These are phyloP conservation scores for Bullera alba DNA, from an alignment of 768 basidiomycete species.

Conservation along the genomic window DNA sequence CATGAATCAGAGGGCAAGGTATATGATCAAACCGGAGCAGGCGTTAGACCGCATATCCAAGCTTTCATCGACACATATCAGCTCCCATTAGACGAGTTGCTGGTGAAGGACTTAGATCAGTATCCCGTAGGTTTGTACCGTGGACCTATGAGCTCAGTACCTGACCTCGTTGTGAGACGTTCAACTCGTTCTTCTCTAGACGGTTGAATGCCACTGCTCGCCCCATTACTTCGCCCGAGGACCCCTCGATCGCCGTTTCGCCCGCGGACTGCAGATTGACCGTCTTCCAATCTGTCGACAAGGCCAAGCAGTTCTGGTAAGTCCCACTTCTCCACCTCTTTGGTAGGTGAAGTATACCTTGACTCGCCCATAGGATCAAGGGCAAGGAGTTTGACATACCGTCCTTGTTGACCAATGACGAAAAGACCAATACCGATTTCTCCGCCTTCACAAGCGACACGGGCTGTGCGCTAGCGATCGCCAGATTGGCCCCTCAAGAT, in stretches of 20 bases:
- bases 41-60: constrained; percentile 45
- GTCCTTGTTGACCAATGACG: constrained; percentile 53
- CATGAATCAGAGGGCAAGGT: constrained; percentile 37
- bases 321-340: constrained; percentile 7
- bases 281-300: constrained; percentile 57
- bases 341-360: constrained; percentile 43
- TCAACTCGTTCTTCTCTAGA: constrained; percentile 73
- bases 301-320: constrained; percentile 65
- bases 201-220: constrained; percentile 58
- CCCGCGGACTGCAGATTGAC: constrained; percentile 70
- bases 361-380: constrained; percentile 56
- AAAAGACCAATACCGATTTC: constrained; percentile 45
- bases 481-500: constrained; percentile 70
- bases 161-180: constrained; percentile 44
- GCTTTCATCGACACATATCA: constrained; percentile 45
- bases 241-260: constrained; percentile 55
- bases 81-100: constrained; percentile 57
- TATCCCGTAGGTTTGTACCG: constrained; percentile 49
- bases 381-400: constrained; percentile 65
- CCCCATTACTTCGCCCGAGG: constrained; percentile 55
- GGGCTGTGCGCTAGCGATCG: constrained; percentile 54
- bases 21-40: constrained; percentile 37
- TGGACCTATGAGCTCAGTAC: not conserved
- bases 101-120: constrained; percentile 56
- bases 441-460: constrained; percentile 38